Conservation (phyloP, 148 eudicot genomes). For the Camellia japonica region DNA sequence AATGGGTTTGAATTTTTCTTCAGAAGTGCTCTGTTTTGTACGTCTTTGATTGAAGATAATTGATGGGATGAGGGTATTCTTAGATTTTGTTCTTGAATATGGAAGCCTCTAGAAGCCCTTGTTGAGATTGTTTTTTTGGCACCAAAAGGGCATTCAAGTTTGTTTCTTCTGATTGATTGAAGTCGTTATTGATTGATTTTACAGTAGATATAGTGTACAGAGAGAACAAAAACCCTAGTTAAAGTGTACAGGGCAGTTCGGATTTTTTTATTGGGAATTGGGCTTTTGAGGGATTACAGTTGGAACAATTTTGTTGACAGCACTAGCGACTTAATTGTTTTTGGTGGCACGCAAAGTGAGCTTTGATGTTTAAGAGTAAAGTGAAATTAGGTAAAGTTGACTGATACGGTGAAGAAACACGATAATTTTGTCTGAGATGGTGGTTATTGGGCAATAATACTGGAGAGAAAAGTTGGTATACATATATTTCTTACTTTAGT, state of each 20-base stretch:
- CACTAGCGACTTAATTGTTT: slow-evolving; percentile 2
- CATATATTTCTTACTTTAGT: neutral
- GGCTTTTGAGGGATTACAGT: slow-evolving; percentile 3
- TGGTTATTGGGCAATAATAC: slow-evolving; percentile 11
- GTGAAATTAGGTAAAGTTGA: slow-evolving; percentile 3
- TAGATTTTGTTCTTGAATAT: neutral
- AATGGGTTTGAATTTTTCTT: slow-evolving; percentile 13
- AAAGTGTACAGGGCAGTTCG: slow-evolving; percentile 16
- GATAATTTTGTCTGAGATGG: slow-evolving; percentile 4
- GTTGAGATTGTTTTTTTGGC: neutral
- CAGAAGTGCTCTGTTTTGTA: neutral
- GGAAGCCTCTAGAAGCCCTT: slow-evolving; percentile 8
- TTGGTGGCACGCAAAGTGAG: neutral
- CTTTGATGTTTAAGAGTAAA: neutral
- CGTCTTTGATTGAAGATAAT: neutral
- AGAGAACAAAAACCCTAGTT: slow-evolving; percentile 12
- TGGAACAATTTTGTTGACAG: slow-evolving; percentile 4
- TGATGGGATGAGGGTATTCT: neutral
- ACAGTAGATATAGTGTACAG: slow-evolving; percentile 14
- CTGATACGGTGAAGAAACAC: neutral
- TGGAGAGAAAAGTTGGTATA: slow-evolving; percentile 12
- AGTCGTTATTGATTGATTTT: slow-evolving; percentile 7
- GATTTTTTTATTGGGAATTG: slow-evolving; percentile 9
- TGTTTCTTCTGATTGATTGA: slow-evolving; percentile 8
- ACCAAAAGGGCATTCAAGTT: neutral